phyloP scores from a whole-genome alignment of 441 rosid species.

The Dalechampia spathulata region DNA sequence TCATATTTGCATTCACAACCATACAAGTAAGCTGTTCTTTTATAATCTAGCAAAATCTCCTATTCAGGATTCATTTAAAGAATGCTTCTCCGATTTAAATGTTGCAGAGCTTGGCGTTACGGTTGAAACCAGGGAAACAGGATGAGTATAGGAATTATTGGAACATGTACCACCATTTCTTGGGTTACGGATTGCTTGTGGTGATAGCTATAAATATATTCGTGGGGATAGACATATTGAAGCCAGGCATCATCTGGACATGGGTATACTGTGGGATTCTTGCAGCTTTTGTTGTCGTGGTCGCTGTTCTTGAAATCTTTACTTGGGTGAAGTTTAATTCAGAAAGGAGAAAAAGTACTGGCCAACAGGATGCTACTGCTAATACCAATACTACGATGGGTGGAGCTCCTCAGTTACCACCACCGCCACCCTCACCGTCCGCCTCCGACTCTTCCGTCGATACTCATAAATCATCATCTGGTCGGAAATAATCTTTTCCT shows the following conservation, averaged over 20 bases:
- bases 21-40: conserved; percentile 37
- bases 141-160: conserved; percentile 43
- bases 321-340: conserved; percentile 38
- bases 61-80: no score
- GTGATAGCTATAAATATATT: conserved; percentile 40
- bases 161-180: conserved; percentile 51
- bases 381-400: background rate
- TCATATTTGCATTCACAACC: conserved; percentile 41
- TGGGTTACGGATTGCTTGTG: conserved; percentile 37
- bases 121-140: conserved; percentile 18
- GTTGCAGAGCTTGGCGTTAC: conserved; percentile 35
- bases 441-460: no score
- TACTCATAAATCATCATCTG: no score
- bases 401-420: no score
- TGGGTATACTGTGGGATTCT: conserved; percentile 35
- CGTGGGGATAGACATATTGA: conserved; percentile 35
- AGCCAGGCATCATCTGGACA: conserved; percentile 32
- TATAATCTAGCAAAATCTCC: no score
- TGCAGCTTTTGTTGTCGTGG: conserved; percentile 13
- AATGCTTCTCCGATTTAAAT: no score
- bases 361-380: background rate
- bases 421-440: no score
- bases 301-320: conserved; percentile 25
- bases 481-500: no score
- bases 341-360: background rate